Evolutionary conservation across 371 early-diverging fungal genomes (phyloP), one percentile per base, ranked within the genome.

Genomic region (Fennellomyces sp.): DNA sequence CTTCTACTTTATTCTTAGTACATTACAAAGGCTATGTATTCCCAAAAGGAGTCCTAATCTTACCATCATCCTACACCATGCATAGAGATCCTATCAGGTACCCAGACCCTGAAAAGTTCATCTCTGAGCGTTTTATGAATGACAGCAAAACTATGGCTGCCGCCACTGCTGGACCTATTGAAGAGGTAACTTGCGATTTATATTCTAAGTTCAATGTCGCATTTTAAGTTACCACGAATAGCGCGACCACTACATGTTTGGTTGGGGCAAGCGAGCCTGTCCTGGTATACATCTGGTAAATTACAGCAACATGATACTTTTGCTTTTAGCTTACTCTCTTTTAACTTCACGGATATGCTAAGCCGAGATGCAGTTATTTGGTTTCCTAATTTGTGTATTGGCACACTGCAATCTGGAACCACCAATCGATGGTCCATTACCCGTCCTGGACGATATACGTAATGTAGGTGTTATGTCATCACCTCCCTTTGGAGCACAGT

Each of bases 211-310:
- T n/a, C n/a, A n/a, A n/a, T n/a, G n/a, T n/a, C n/a, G n/a, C n/a
- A n/a, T n/a, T n/a, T n/a, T n/a, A n/a, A n/a, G n/a, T n/a, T n/a
- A n/a, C n/a, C n/a, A n/a, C n/a, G n/a, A n/a, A n/a, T n/a, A n/a
- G 8, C 35, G 35, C 35, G 35, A 33, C 13, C 6, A 8, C 13
- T 33, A 8, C 26, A 19, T 54, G 27, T 56, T 28, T 29, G 19
- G 45, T n/a, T 17, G 5, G 6, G 45, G 23, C 45, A 45, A 13
- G 13, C 35, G 35, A 8, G 35, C 35, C 13, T 33, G 35, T 13
- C 35, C 15, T 54, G 76, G 70, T 21, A 74, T 70, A 36, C 68
- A 58, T 25, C 71, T 76, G 0, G 78, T 78, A 54, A 71, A 69
- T 15, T 65, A 65, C 8, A 29, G 19, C 7, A 52, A 36, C 28